phyloP scores from a whole-genome alignment of 75 land plant species.

The Pinus taeda region DNA sequence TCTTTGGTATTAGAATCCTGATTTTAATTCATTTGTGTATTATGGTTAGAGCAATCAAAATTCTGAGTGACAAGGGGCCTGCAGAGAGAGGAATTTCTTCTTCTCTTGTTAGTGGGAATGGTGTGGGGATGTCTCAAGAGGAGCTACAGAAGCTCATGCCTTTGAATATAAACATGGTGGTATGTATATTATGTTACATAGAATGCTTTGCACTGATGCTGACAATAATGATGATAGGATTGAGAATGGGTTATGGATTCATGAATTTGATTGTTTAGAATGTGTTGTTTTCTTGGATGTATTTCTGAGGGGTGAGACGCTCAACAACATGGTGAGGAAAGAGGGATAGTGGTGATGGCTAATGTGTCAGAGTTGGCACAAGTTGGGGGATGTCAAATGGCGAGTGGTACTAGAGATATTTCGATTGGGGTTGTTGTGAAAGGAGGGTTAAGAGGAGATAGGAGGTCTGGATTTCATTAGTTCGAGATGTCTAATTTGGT shows the following conservation, averaged over 20 bases:
- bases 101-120: background rate
- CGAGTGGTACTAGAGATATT: background rate
- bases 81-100: background rate
- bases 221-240: background rate
- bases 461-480: background rate
- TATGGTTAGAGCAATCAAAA: slow-evolving; percentile 5
- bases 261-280: background rate
- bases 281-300: background rate
- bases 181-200: background rate
- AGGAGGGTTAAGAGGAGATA: background rate
- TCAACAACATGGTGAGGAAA: too few species aligned
- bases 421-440: background rate
- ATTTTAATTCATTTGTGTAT: background rate
- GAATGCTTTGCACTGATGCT: background rate
- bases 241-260: too few species aligned
- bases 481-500: background rate
- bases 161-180: background rate
- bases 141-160: slow-evolving; percentile 3
- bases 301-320: too few species aligned
- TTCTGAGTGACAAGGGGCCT: background rate
- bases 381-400: background rate
- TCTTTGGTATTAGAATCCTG: background rate
- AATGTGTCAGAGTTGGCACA: too few species aligned
- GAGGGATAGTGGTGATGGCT: too few species aligned
- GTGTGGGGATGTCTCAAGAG: slow-evolving; percentile 1